A percentile compares a stretch with the other conserved stretches of the same genome.
Evolutionary conservation across 345 rosid genomes (phyloP).

Genomic region (Pelargonium nanum): DNA sequence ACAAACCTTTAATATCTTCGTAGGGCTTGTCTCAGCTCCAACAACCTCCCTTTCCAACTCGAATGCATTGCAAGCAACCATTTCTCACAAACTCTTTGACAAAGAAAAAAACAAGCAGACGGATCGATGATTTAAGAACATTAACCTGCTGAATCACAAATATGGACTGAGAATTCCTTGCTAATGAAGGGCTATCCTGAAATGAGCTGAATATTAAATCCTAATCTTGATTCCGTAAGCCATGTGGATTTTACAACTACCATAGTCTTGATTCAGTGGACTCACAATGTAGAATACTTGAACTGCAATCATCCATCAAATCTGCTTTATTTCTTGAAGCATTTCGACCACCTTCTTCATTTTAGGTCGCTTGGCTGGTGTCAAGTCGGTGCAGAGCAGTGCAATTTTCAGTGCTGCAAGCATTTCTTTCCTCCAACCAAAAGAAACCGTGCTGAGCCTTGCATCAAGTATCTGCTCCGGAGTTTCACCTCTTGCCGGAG

Average conservation of each 20-base stretch:
- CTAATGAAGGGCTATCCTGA: too few relatives aligned
- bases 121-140: conserved; percentile 5
- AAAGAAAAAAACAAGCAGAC: conserved; percentile 6
- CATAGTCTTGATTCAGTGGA: background rate
- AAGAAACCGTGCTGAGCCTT: conserved; percentile 68
- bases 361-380: conserved; percentile 76
- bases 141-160: conserved; percentile 7
- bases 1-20: conserved; percentile 1
- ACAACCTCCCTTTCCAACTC: conserved; percentile 2
- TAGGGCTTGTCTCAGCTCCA: conserved; percentile 1
- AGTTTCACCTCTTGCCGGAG: conserved; percentile 63
- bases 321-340: conserved; percentile 70
- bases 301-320: conserved; percentile 14
- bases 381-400: conserved; percentile 59
- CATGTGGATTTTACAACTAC: conserved; percentile 4
- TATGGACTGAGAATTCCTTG: background rate
- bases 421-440: conserved; percentile 93
- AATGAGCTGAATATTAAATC: background rate
- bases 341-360: conserved; percentile 87
- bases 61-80: conserved; percentile 9
- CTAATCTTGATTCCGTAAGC: background rate
- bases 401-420: conserved; percentile 91
- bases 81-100: conserved; percentile 2
- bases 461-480: conserved; percentile 76
- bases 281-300: too few relatives aligned